Evolutionary conservation across 345 rosid genomes (phyloP), one percentile per base, ranked within the genome.

Genomic region (Populus nigra): DNA sequence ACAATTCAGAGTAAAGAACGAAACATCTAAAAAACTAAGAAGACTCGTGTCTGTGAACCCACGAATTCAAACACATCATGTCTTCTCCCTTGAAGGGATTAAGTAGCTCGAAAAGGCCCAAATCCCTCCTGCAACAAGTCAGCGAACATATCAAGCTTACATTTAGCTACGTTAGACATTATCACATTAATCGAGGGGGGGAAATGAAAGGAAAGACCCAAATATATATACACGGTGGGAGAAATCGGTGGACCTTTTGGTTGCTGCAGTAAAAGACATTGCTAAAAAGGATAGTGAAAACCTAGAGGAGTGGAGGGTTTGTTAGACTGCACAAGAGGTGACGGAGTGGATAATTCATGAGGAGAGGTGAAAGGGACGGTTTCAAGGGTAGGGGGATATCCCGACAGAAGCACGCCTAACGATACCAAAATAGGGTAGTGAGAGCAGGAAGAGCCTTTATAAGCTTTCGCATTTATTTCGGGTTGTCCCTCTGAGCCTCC

Each of bases 391-490:
- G 76, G 84, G 77, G 80, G 49, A 73, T 73, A 81, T 81, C 83
- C 84, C 84, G 80, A 81, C 81, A 81, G 53, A 9, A 65, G 81
- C 83, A 81, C 83, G 72, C 76, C 45, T 72, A 53, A 23, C 75
- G 59, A 78, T 67, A 69, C 23, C 72, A 72, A 23, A 74, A 63
- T 5, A 29, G 27, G 8, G 6, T 25, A 20, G 29, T 41, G 22
- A 47, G 18, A 36, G 23, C 43, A 76, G 73, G 12, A 69, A 13
- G n/a, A 5, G 41, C 11, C n/a, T 72, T 25, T 29, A 35, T 3
- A 68, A 67, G 70, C 57, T 61, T 72, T 63, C 27, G 81, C 87
- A 84, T 84, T 84, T 78, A 81, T 81, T 84, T 84, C 81, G 86
- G 86, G 86, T 71, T 74, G 86, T 83, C 83, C 73, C 71, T 70